Evolutionary conservation across 1,284 basidiomycete genomes (phyloP), one percentile per base, ranked within the genome.

Genomic region (Ganoderma sinense): DNA sequence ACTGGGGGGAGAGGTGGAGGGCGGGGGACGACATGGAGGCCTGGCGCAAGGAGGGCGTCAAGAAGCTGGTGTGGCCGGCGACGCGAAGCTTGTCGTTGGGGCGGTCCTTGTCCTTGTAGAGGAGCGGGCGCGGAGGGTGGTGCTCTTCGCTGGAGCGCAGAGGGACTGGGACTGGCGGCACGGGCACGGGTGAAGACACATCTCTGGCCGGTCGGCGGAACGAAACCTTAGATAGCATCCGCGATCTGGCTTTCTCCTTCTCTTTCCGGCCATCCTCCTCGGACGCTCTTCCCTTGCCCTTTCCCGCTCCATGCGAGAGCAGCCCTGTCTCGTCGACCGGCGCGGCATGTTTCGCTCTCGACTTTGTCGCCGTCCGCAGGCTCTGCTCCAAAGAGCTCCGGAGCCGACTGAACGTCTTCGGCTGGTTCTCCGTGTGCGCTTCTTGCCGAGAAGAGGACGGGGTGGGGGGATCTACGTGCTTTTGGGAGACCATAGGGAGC

Each of bases 1-100:
- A 81, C 78, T 87, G 85, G 62, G 88, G 86, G 60, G 85, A 86
- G 67, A 89, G 82, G 75, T 90, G 88, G 65, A 93, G 79, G 36
- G 89, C 85, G 68, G 91, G 91, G 33, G 91, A 92, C 71, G 92
- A 93, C 83, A 90, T 85, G 64, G 91, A 91, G 65, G 87, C 91
- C 73, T 87, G 86, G 69, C 88, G 86, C 71, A 92, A 79, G 65
- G 90, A 91, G 64, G 91, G 91, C 63, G 88, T 85, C 73, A 85
- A 81, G 81, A 87, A 92, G 76, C 83, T 85, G 66, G 87, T 85
- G 76, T 84, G 84, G 65, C 88, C 89, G 68, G 87, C 86, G 71
- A 82, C 80, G 75, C 85, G 84, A 74, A 80, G 80, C 70, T 74
- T 76, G 71, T 80, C 80, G 71, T 78, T 77, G 65, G 80, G 75